phyloP scores from a whole-genome alignment of 805 yeast species.

The Nakazawaea laoshanensis region DNA sequence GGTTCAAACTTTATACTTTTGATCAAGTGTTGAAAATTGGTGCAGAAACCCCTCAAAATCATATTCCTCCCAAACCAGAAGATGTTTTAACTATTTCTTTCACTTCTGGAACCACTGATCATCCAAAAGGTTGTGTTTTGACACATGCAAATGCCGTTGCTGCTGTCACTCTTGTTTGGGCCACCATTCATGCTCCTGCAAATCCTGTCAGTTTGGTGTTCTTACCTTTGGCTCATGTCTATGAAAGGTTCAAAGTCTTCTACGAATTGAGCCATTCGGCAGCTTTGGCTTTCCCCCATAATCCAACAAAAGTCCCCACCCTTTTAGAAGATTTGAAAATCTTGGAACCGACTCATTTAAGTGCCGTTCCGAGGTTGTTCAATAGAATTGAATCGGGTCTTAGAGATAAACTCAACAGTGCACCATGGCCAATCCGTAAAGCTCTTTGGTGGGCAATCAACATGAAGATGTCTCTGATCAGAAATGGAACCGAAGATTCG shows the following conservation, averaged over 20 bases:
- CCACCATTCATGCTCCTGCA: conserved; percentile 22
- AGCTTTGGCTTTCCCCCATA: conserved; percentile 46
- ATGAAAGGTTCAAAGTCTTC: conserved; percentile 30
- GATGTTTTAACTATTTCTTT: conserved; percentile 55
- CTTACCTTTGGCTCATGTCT: conserved; percentile 54
- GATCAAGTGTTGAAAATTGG: conserved; percentile 24
- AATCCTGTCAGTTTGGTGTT: conserved; percentile 29
- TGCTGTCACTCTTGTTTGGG: conserved; percentile 25
- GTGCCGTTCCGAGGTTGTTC: conserved; percentile 60
- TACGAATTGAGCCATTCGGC: conserved; percentile 5
- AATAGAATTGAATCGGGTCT: conserved; percentile 57
- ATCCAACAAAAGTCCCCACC: conserved; percentile 24
- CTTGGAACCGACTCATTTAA: conserved; percentile 43
- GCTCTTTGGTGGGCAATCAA: conserved; percentile 10
- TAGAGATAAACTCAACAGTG: conserved; percentile 31
- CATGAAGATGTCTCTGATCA: conserved; percentile 6
- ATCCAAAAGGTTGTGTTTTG: conserved; percentile 61
- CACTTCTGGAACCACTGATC: conserved; percentile 74
- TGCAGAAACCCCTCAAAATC: conserved; percentile 19
- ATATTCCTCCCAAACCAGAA: conserved; percentile 40
- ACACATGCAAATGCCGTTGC: conserved; percentile 46
- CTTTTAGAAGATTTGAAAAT: conserved; percentile 50
- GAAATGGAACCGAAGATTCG: conserved; percentile 11
- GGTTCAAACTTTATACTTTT: conserved; percentile 18
- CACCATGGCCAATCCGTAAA: conserved; percentile 18